Evolutionary conservation across 768 basidiomycete species (phyloP).

Genomic region (Boletus barrowsii): DNA sequence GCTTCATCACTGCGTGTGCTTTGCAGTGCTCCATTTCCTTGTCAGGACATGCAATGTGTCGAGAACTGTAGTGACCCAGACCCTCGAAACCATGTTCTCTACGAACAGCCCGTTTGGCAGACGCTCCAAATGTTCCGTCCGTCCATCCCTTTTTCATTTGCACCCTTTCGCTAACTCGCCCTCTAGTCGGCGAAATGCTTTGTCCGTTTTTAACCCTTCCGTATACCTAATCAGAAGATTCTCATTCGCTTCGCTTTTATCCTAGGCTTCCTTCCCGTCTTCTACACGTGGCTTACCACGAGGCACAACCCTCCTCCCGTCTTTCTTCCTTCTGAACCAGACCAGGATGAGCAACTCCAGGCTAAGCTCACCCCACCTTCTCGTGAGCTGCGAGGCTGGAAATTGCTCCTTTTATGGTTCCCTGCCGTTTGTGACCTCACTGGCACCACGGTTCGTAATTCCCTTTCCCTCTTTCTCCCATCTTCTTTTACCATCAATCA

Average conservation of each 20-base stretch:
- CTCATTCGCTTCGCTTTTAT: constrained; percentile 18
- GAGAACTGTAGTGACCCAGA: constrained; percentile 80
- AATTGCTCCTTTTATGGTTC: constrained; percentile 76
- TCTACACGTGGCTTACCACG: constrained; percentile 63
- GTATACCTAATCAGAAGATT: constrained; percentile 7
- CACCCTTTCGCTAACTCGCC: constrained; percentile 34
- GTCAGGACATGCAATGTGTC: constrained; percentile 96
- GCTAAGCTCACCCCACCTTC: constrained; percentile 32
- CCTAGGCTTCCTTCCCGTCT: constrained; percentile 79
- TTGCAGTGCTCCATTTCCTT: constrained; percentile 1
- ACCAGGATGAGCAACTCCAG: constrained; percentile 39
- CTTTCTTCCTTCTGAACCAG: constrained; percentile 53
- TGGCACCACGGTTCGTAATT: constrained; percentile 73
- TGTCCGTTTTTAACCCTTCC: constrained; percentile 53
- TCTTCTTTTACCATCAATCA: constrained; percentile 7
- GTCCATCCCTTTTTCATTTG: constrained; percentile 31
- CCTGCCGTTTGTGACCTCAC: constrained; percentile 89
- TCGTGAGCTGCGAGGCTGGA: constrained; percentile 62
- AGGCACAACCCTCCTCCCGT: constrained; percentile 46
- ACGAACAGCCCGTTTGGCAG: constrained; percentile 95
- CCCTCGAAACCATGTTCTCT: constrained; percentile 62
- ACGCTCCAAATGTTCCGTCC: constrained; percentile 86
- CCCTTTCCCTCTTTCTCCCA: constrained; percentile 11
- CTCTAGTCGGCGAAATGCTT: constrained; percentile 87
- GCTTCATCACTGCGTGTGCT: constrained; percentile 7